Percentiles rank a stretch among this genome's conserved stretches.
phyloP scores from a whole-genome alignment of 2,329 filamentous ascomycete genomes.

The Phaeosphaeriaceae sp. region DNA sequence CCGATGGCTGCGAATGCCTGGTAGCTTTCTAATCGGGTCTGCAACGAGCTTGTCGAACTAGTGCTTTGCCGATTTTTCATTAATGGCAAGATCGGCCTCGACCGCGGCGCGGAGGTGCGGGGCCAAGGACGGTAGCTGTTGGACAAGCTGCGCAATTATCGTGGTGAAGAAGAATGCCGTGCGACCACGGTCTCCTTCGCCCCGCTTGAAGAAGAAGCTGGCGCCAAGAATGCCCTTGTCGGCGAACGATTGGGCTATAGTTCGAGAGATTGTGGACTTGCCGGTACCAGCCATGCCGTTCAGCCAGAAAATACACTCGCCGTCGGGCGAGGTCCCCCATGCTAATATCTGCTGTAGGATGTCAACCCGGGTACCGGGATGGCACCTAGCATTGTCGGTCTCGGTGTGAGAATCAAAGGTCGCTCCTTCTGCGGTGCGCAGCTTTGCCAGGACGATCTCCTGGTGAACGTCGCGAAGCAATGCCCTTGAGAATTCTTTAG shows the following conservation, averaged over 20 bases:
- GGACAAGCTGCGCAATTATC: background rate
- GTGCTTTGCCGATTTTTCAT: background rate
- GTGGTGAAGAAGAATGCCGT: background rate
- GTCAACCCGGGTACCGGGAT: constrained; percentile 5
- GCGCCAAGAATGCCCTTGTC: constrained; percentile 5
- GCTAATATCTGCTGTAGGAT: background rate
- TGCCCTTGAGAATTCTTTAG: too few species aligned
- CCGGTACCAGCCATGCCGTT: constrained; percentile 12
- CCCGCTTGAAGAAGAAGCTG: constrained; percentile 20
- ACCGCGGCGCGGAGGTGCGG: background rate
- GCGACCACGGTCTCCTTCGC: constrained; percentile 5
- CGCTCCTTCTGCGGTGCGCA: constrained; percentile 2
- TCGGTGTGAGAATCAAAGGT: constrained; percentile 4
- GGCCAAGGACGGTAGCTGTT: background rate
- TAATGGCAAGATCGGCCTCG: background rate
- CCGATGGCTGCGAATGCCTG: background rate
- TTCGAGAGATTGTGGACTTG: constrained; percentile 15
- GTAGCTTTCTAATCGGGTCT: background rate
- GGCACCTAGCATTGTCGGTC: background rate
- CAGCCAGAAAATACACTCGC: constrained; percentile 16
- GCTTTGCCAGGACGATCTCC: background rate
- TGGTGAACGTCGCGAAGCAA: too few species aligned
- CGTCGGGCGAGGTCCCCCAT: constrained; percentile 3
- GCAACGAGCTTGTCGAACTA: background rate
- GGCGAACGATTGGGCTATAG: constrained; percentile 18